Conservation (phyloP, 176 grass and related monocot species). For the Oryza punctata region DNA sequence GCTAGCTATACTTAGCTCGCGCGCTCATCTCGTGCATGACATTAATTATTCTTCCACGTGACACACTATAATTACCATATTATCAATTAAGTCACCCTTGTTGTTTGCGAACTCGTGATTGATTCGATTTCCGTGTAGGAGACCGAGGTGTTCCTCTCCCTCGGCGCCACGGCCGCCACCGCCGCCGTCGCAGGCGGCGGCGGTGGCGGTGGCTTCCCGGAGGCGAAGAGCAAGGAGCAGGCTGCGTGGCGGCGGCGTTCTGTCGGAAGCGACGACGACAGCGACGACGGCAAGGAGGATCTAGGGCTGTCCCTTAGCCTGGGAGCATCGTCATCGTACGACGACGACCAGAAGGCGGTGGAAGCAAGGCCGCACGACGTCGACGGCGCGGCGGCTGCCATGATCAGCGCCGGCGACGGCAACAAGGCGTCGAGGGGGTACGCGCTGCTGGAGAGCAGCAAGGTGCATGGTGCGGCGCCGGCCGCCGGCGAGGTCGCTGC, state of each 20-base stretch:
- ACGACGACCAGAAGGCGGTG: conserved; percentile 36
- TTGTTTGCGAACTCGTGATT: conserved; percentile 13
- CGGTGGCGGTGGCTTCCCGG: conserved; percentile 1
- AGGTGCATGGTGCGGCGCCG: conserved; percentile 23
- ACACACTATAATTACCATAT: conserved; percentile 52
- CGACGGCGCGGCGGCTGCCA: not conserved
- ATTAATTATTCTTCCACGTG: conserved; percentile 51
- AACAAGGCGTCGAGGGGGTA: conserved; percentile 35
- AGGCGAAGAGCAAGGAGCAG: conserved; percentile 50
- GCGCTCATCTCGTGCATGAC: conserved; percentile 24
- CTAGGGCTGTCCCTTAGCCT: conserved; percentile 73
- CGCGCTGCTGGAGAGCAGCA: conserved; percentile 65
- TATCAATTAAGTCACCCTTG: conserved; percentile 24
- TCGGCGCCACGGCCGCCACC: conserved; percentile 38
- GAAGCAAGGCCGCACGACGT: conserved; percentile 21
- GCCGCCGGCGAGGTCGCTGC: conserved; percentile 22
- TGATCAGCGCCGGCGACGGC: not conserved
- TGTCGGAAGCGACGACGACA: conserved; percentile 39
- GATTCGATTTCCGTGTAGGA: conserved; percentile 50
- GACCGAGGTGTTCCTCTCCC: conserved; percentile 68
- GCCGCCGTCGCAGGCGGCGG: not conserved
- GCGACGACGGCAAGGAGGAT: conserved; percentile 63
- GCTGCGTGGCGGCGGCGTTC: conserved; percentile 24
- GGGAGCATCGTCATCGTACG: conserved; percentile 41
- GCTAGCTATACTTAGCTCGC: not conserved